A percentile compares a stretch with the other conserved stretches of the same genome.
Evolutionary conservation across 225 moss, liverwort and hornwort genomes (phyloP).

Genomic region (Physcomitrellopsis africana): DNA sequence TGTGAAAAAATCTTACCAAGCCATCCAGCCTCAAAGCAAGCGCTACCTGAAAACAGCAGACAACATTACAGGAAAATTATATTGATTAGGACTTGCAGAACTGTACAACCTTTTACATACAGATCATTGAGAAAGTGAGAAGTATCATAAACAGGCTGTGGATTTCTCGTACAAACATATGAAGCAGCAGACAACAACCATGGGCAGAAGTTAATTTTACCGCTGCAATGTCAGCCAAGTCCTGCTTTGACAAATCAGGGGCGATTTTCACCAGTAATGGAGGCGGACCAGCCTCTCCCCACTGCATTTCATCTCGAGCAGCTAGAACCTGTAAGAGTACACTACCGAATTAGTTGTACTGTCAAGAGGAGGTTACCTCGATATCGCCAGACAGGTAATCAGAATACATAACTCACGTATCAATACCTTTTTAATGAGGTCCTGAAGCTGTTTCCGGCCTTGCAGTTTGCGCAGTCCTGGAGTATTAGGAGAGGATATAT

Average conservation of each 20-base stretch:
- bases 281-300: conserved; percentile 90
- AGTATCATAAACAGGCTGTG: not conserved
- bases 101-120: not conserved
- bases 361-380: not conserved
- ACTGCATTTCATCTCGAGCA: conserved; percentile 99
- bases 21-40: conserved; percentile 80
- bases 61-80: conserved; percentile 6
- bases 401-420: not conserved
- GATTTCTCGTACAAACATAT: not conserved
- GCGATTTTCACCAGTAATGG: conserved; percentile 97
- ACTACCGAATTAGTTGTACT: conserved; percentile 21
- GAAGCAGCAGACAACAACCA: not conserved
- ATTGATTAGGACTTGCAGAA: conserved; percentile 9
- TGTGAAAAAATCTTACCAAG: conserved; percentile 52
- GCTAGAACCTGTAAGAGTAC: conserved; percentile 67
- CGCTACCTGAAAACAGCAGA: conserved; percentile 55
- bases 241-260: conserved; percentile 94
- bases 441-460: conserved; percentile 94
- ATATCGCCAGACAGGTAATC: not conserved
- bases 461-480: conserved; percentile 96
- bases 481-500: conserved; percentile 95
- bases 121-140: not conserved
- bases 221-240: conserved; percentile 93
- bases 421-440: conserved; percentile 82
- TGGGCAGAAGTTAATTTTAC: conserved; percentile 37